These are phyloP conservation scores for Hypoxylon sp. DNA, from an alignment of 2,329 filamentous ascomycete genomes.

Conservation along the genomic window DNA sequence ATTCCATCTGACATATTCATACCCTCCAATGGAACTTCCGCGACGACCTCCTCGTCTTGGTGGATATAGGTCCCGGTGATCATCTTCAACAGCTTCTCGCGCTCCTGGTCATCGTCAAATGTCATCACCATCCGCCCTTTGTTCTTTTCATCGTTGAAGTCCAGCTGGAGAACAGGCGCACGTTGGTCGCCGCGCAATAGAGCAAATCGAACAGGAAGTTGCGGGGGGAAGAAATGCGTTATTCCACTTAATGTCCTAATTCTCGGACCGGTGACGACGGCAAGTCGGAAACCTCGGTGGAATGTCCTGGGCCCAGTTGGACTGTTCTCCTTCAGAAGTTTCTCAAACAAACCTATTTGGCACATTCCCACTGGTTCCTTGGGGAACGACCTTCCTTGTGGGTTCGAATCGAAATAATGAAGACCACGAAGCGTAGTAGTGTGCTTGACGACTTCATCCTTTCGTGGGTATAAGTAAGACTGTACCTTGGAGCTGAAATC, in stretches of 20 bases:
- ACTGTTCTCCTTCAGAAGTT: conserved; percentile 75
- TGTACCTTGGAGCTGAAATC: conserved; percentile 87
- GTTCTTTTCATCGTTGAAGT: conserved; percentile 75
- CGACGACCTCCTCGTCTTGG: conserved; percentile 77
- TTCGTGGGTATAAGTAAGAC: conserved; percentile 75
- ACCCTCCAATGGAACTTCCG: conserved; percentile 76
- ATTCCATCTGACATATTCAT: conserved; percentile 73
- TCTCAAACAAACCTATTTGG: conserved; percentile 82
- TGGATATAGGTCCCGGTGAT: conserved; percentile 80
- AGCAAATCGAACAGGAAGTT: conserved; percentile 81
- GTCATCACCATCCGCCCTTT: conserved; percentile 82
- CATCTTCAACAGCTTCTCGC: conserved; percentile 78
- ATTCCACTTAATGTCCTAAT: conserved; percentile 84
- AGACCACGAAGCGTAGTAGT: conserved; percentile 79
- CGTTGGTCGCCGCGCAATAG: conserved; percentile 81
- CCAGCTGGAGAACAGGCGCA: conserved; percentile 77
- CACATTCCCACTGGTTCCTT: conserved; percentile 80
- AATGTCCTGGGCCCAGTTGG: conserved; percentile 79
- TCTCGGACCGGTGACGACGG: conserved; percentile 81
- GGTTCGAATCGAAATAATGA: conserved; percentile 83
- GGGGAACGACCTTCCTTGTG: conserved; percentile 80
- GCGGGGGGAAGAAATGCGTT: conserved; percentile 76
- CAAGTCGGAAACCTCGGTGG: conserved; percentile 84
- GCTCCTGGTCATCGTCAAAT: conserved; percentile 80
- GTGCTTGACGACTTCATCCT: conserved; percentile 79